Base-by-base conservation (phyloP, 805 yeast species). In the Cyberlindnera galapagoensis region DNA sequence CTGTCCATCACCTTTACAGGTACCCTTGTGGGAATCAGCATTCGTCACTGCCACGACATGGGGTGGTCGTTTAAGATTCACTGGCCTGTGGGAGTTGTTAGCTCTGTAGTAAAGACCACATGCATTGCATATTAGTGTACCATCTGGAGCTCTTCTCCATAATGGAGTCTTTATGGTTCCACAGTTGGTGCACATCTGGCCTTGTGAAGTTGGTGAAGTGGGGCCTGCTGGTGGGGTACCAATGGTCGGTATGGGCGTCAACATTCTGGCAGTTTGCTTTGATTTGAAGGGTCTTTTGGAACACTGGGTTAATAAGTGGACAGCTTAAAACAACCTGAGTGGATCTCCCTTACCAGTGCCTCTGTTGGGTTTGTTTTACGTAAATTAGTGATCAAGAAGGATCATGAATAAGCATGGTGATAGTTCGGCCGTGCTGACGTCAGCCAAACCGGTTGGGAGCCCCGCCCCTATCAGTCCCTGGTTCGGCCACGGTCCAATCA, bases 81-180 rank as follows among this genome's bases (percentile, higher is more conserved):
- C 66, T 1, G 97, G 97, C 30, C 97, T 61, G 25, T 83, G 94
- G 5, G 83, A 88, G 15, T 96, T 96, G 50, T 90, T 96, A 12
- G 92, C 69, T 54, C 87, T 86, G 48, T 80, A 65, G 47, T 90
- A 88, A 38, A 90, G 62, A 0, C 97, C 97, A 61, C 97, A 88
- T 0, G 97, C 97, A 56, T 88, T 88, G 58, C 97, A 88, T 39
- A 90, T 65, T 0, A 95, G 88, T 44, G 81, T 76, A 1, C 97
- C 97, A 39, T 79, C 80, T 0, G 94, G 85, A 44, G 86, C 84
- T 33, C 96, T 67, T 43, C 97, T 65, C 97, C 97, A 88, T 18
- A 88, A 59, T 3, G 97, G 97, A 0, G 97, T 88, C 6, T 88
- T 86, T 38, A 70, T 73, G 0, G 97, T 90, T 36, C 76, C 76